These are phyloP conservation scores for Obelidium mucronatum DNA, from an alignment of 192 early-diverging fungal species.

Conservation along the genomic window DNA sequence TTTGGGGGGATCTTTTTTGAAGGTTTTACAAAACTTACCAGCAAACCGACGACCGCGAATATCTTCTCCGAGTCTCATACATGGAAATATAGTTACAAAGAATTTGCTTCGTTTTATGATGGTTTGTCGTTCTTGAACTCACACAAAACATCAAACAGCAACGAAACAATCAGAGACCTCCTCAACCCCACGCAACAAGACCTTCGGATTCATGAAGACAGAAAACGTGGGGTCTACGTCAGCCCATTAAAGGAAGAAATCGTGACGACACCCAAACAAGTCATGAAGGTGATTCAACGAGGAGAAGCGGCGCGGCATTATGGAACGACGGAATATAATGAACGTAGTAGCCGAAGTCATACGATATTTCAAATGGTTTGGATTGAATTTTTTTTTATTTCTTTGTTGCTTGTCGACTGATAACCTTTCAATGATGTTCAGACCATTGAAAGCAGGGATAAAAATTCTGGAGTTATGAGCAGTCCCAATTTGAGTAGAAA, in stretches of 20 bases:
- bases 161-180: conserved; percentile 87
- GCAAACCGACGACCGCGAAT: conserved; percentile 74
- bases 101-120: no score
- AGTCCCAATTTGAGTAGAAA: not conserved
- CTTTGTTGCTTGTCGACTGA: no score
- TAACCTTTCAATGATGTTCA: no score
- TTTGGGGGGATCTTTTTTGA: not conserved
- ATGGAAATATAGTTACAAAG: conserved; percentile 80
- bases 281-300: conserved; percentile 75
- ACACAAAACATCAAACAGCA: conserved; percentile 42
- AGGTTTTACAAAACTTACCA: not conserved
- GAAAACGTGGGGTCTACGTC: conserved; percentile 77
- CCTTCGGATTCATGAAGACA: conserved; percentile 80
- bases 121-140: no score
- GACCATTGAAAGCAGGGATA: conserved; percentile 58
- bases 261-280: conserved; percentile 72
- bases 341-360: conserved; percentile 86
- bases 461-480: conserved; percentile 39
- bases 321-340: conserved; percentile 89
- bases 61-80: conserved; percentile 88
- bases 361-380: conserved; percentile 90
- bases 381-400: conserved; percentile 8
- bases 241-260: conserved; percentile 76
- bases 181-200: conserved; percentile 79
- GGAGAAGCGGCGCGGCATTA: conserved; percentile 84